phyloP scores from a whole-genome alignment of 768 basidiomycete genomes.

The Lentinula lateritia region DNA sequence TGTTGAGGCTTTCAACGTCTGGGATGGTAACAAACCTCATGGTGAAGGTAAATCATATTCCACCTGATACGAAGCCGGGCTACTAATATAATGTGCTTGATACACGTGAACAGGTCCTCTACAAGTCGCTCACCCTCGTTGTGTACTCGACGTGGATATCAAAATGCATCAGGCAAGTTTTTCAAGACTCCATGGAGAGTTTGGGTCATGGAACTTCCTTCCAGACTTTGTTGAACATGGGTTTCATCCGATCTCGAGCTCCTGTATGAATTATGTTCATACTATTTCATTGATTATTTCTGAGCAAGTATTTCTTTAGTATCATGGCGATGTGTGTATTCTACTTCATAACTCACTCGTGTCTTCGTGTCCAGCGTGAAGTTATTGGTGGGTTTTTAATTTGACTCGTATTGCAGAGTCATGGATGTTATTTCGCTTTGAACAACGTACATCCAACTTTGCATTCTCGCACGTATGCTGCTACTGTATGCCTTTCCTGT shows the following conservation, averaged over 20 bases:
- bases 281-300: neutral
- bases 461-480: constrained; percentile 21
- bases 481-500: constrained; percentile 19
- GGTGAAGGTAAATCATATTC: neutral
- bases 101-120: constrained; percentile 8
- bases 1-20: neutral
- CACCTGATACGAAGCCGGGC: neutral
- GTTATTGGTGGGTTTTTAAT: neutral
- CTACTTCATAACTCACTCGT: too few species aligned
- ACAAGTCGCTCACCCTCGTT: constrained; percentile 8
- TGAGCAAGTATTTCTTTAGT: neutral
- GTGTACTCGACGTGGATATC: constrained; percentile 6
- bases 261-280: constrained; percentile 5
- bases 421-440: neutral
- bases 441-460: constrained; percentile 16
- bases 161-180: constrained; percentile 7
- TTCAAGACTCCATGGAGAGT: neutral
- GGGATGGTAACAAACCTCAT: neutral
- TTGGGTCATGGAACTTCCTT: neutral
- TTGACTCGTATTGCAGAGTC: neutral
- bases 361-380: too few species aligned
- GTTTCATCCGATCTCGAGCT: constrained; percentile 1
- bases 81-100: neutral
- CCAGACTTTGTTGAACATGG: constrained; percentile 10
- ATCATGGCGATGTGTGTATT: neutral